phyloP scores from a whole-genome alignment of 2,329 filamentous ascomycete species.

The Ilyonectria mors-panacis region DNA sequence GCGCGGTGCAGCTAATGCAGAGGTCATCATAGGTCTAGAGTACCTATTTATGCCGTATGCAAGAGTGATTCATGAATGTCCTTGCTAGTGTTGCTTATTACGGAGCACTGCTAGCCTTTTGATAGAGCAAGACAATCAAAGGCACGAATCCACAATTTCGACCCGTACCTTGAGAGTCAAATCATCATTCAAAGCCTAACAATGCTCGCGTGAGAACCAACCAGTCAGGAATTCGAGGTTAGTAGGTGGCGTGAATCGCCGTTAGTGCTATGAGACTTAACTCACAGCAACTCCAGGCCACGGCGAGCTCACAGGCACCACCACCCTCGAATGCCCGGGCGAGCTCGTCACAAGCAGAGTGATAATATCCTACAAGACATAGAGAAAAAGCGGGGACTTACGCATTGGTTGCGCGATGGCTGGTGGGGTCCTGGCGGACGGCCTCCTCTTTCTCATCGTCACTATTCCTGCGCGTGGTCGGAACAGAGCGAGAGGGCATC shows the following conservation, averaged over 20 bases:
- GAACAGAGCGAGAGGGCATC: conserved; percentile 88
- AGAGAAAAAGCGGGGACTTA: conserved; percentile 68
- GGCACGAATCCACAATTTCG: background rate
- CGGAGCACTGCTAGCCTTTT: background rate
- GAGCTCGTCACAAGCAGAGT: conserved; percentile 3
- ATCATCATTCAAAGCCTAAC: background rate
- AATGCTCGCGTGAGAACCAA: background rate
- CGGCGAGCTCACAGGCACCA: conserved; percentile 3
- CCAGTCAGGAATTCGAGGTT: background rate
- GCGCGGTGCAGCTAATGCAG: background rate
- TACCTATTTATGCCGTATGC: conserved; percentile 1
- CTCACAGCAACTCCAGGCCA: background rate
- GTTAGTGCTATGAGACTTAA: background rate
- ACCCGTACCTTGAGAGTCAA: background rate
- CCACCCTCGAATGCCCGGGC: background rate
- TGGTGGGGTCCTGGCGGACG: conserved; percentile 77
- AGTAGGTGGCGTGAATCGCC: background rate
- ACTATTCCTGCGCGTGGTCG: conserved; percentile 89
- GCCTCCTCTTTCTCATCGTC: conserved; percentile 89
- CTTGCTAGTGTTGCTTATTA: background rate
- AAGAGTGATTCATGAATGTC: conserved; percentile 24
- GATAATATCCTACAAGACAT: conserved; percentile 21
- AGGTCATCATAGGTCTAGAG: conserved; percentile 3
- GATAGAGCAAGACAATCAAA: conserved; percentile 4
- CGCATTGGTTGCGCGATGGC: conserved; percentile 82